phyloP scores from a whole-genome alignment of 805 yeast species.

The Ogataea glucozyma region DNA sequence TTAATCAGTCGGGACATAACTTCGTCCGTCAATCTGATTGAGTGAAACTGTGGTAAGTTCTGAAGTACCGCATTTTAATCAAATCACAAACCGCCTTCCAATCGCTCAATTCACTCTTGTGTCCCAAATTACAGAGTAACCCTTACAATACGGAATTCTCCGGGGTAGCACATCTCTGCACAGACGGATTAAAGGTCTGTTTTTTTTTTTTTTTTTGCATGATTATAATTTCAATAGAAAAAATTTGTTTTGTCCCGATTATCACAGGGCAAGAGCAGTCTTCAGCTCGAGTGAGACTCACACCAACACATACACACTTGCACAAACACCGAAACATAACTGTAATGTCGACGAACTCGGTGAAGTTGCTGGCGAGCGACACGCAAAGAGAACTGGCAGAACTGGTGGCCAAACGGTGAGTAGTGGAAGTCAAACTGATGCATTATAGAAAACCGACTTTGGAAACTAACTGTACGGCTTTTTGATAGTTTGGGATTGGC shows the following conservation, averaged over 20 bases:
- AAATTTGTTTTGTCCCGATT: neutral
- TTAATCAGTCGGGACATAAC: too few species aligned
- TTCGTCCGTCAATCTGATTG: too few species aligned
- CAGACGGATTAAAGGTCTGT: constrained; percentile 4
- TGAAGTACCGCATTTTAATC: too few species aligned
- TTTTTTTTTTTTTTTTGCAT: neutral
- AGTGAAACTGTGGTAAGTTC: too few species aligned
- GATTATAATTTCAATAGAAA: neutral
- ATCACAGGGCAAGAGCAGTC: neutral
- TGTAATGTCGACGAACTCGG: constrained; percentile 71
- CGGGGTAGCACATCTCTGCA: constrained; percentile 5
- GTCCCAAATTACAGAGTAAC: too few species aligned
- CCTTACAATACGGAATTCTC: too few species aligned
- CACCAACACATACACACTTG: neutral
- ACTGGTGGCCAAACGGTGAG: constrained; percentile 52
- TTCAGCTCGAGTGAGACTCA: neutral
- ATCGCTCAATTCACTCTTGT: too few species aligned
- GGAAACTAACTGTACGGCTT: neutral
- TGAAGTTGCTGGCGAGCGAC: constrained; percentile 67
- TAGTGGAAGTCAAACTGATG: neutral
- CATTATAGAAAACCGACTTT: neutral
- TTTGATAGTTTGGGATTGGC: constrained; percentile 51
- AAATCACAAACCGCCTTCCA: too few species aligned
- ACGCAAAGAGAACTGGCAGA: constrained; percentile 69
- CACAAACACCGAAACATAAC: neutral